Conservation (phyloP, 2,329 filamentous ascomycete genomes). For the Akanthomyces dipterigenus region DNA sequence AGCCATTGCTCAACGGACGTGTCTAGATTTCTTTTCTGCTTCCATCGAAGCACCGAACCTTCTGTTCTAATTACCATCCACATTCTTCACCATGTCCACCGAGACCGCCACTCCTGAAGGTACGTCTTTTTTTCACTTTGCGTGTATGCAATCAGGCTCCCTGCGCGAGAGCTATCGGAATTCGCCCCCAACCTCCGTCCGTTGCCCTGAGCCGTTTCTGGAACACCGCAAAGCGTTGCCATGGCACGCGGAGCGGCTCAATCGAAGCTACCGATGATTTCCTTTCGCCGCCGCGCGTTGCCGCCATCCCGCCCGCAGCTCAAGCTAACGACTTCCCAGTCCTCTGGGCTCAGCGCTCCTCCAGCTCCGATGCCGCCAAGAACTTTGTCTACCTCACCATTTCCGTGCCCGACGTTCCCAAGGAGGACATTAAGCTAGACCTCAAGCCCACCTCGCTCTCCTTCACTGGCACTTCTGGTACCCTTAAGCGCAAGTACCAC, state of each 20-base stretch:
- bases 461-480: conserved; percentile 77
- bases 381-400: conserved; percentile 96
- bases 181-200: background rate
- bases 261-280: background rate
- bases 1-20: conserved; percentile 10
- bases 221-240: background rate
- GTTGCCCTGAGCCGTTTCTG: background rate
- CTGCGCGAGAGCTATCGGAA: background rate
- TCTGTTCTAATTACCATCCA: conserved; percentile 5
- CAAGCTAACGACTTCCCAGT: conserved; percentile 46
- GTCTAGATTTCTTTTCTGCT: background rate
- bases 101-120: conserved; percentile 32
- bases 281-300: background rate
- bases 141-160: background rate
- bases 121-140: conserved; percentile 15
- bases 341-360: conserved; percentile 97
- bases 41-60: conserved; percentile 11
- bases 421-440: conserved; percentile 71
- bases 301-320: background rate
- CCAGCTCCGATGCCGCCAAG: conserved; percentile 67
- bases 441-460: conserved; percentile 68
- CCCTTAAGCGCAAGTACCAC: conserved; percentile 80
- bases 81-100: conserved; percentile 19
- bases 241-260: background rate
- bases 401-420: conserved; percentile 75